Evolutionary conservation across 73 alveolate genomes (phyloP).

Genomic region (Diophrys sp.): DNA sequence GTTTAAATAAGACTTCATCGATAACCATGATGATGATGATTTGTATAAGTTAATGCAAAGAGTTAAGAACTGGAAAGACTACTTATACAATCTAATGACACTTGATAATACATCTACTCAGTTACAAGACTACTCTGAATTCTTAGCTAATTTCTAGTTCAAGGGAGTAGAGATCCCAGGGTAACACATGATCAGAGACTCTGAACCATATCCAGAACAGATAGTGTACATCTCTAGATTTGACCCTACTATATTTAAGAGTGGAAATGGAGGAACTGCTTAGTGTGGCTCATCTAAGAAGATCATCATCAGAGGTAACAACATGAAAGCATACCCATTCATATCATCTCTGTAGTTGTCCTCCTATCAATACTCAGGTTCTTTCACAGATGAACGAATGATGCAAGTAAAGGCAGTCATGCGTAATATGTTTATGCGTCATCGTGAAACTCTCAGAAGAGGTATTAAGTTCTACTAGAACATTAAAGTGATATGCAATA

Average conservation of each 20-base stretch:
- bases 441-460: constrained; percentile 39
- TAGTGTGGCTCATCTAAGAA: constrained; percentile 18
- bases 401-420: constrained; percentile 25
- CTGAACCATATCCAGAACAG: constrained; percentile 44
- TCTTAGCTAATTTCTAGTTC: constrained; percentile 32
- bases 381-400: constrained; percentile 28
- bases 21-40: constrained; percentile 13
- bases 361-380: constrained; percentile 1
- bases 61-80: constrained; percentile 43
- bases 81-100: constrained; percentile 24
- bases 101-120: constrained; percentile 23
- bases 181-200: constrained; percentile 10
- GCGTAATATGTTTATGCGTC: constrained; percentile 22
- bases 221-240: constrained; percentile 36
- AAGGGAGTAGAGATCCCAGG: constrained; percentile 57
- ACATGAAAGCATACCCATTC: constrained; percentile 26
- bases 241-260: constrained; percentile 32
- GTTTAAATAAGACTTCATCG: constrained; percentile 25
- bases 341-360: background rate
- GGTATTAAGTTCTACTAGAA: constrained; percentile 41
- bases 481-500: constrained; percentile 5
- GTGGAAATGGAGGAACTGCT: constrained; percentile 1
- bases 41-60: constrained; percentile 8
- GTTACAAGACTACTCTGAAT: constrained; percentile 22
- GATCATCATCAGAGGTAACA: constrained; percentile 25